These are phyloP conservation scores for Wallacemonas collosoma DNA, from an alignment of 208 protist species.

Conservation along the genomic window DNA sequence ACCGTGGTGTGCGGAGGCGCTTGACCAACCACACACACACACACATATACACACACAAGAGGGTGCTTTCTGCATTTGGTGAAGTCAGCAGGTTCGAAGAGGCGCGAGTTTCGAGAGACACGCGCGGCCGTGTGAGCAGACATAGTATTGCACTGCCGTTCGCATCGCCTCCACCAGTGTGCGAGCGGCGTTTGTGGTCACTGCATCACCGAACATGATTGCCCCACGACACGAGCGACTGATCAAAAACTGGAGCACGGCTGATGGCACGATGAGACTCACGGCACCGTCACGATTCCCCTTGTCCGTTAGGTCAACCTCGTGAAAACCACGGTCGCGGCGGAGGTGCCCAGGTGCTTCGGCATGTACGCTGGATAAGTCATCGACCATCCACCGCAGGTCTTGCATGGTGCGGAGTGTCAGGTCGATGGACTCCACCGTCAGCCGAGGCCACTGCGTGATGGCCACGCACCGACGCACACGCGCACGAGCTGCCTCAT, in stretches of 20 bases:
- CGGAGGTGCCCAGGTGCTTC: not conserved
- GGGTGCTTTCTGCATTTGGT: too few species aligned
- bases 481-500: too few species aligned
- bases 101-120: constrained; percentile 44
- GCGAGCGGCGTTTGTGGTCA: constrained; percentile 28
- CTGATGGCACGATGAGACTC: constrained; percentile 43
- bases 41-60: too few species aligned
- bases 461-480: constrained; percentile 23
- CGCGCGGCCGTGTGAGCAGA: constrained; percentile 78
- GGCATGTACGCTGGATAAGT: constrained; percentile 24
- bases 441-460: constrained; percentile 52
- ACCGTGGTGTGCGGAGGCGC: too few species aligned
- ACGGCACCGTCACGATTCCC: too few species aligned
- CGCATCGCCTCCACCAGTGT: constrained; percentile 31
- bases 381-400: constrained; percentile 56
- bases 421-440: constrained; percentile 48
- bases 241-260: constrained; percentile 66
- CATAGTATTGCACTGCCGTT: constrained; percentile 60
- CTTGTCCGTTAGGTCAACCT: too few species aligned
- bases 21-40: too few species aligned
- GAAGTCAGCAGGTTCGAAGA: not conserved
- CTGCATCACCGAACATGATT: constrained; percentile 73
- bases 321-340: too few species aligned
- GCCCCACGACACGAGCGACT: constrained; percentile 81
- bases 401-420: constrained; percentile 34